Evolutionary conservation across 2,329 filamentous ascomycete species (phyloP), one percentile per base, ranked within the genome.

Genomic region (Raffaelea arxii): DNA sequence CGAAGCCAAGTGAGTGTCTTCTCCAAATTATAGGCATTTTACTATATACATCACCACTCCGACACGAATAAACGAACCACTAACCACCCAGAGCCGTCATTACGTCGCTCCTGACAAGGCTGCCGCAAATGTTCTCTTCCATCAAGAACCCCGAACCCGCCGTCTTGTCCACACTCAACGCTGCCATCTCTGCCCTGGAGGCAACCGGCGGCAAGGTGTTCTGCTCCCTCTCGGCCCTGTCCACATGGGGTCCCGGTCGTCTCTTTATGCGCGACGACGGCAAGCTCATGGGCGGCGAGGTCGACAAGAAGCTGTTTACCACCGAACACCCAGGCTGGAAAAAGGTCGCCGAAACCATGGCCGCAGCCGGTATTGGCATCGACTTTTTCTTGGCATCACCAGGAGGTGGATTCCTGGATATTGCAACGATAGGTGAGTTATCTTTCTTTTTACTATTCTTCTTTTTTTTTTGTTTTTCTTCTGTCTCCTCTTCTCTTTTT

Each of bases 331-430:
- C 86, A 19, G 84, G 75, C 3, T 98, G 86, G 82, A 85, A 81
- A 62, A 94, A 94, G 63, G 71, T 83, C 9, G 87, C 89, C 0
- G 84, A 85, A 58, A 91, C 89, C 61, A 86, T 97, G 82, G 84
- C 91, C 1, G 82, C 90, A 46, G 76, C 80, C 25, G 92, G 92
- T 25, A 78, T 95, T 49, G 92, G 92, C 46, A 77, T 87, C 12
- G 92, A 98, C 63, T 92, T 97, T 70, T 98, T 98, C 71, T 73
- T 98, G 56, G 90, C 89, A 21, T 84, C 92, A 11, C 88, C 92
- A 2, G 85, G 86, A 40, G 91, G 91, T 43, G 86, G 86, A 16
- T 97, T 95, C 64, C 77, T 96, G 41, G 91, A 97, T 58, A 82
- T 97, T 60, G 91, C 89, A 27, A 95, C 91, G 3, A 84, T 97